These are phyloP conservation scores for Santalum album DNA, from an alignment of 164 flowering plant species.

Conservation along the genomic window DNA sequence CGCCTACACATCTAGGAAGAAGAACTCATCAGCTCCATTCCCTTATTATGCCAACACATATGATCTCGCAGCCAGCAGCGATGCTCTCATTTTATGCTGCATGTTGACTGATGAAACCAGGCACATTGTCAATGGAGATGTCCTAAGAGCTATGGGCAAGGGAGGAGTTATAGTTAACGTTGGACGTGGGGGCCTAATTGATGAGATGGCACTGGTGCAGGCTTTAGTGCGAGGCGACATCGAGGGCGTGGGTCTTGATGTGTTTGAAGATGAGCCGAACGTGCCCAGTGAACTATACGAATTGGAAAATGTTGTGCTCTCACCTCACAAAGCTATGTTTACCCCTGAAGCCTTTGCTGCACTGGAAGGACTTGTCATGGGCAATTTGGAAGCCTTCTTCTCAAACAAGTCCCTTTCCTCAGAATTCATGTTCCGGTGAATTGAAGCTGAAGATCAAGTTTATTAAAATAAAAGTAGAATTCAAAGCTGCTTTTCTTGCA, in stretches of 20 bases:
- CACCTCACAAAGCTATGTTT: constrained; percentile 32
- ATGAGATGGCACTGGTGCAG: not conserved
- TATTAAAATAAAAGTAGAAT: too few species aligned
- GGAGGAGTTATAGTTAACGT: constrained; percentile 38
- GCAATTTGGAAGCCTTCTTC: constrained; percentile 38
- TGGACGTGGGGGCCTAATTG: constrained; percentile 34
- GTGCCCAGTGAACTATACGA: constrained; percentile 36
- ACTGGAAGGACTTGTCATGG: constrained; percentile 12
- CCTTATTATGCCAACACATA: not conserved
- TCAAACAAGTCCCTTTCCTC: constrained; percentile 10
- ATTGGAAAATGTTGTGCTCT: constrained; percentile 39
- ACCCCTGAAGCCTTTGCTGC: constrained; percentile 28
- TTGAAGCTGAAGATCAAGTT: too few species aligned
- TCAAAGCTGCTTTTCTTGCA: too few species aligned
- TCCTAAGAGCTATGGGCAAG: not conserved
- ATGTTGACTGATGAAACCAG: constrained; percentile 33
- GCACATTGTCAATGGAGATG: constrained; percentile 10
- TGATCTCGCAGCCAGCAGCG: constrained; percentile 31
- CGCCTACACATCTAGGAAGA: constrained; percentile 31
- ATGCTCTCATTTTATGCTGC: constrained; percentile 28
- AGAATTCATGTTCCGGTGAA: not conserved
- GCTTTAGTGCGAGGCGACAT: constrained; percentile 22
- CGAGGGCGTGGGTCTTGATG: constrained; percentile 49
- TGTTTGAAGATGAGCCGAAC: constrained; percentile 40
- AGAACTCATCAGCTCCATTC: constrained; percentile 14